These are phyloP conservation scores for Penicillium occitanis DNA, from an alignment of 2,329 filamentous ascomycete genomes.

Conservation along the genomic window DNA sequence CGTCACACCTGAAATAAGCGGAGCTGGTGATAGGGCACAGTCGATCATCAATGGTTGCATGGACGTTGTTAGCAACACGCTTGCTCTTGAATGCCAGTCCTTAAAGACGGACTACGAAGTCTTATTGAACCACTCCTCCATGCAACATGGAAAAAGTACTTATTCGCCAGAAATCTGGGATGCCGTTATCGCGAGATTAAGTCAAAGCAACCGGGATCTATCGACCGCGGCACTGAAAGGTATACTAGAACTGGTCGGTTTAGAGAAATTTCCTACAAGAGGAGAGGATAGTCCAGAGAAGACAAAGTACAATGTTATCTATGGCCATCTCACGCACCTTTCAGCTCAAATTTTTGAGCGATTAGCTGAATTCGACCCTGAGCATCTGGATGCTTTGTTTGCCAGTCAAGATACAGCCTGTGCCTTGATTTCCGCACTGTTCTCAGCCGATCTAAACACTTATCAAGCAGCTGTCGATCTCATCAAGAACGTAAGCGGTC, in stretches of 20 bases:
- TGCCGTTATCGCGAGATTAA: conserved; percentile 66
- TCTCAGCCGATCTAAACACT: conserved; percentile 76
- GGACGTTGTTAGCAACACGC: conserved; percentile 64
- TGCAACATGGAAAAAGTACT: conserved; percentile 67
- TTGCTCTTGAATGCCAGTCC: conserved; percentile 70
- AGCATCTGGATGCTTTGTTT: conserved; percentile 69
- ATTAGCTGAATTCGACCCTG: conserved; percentile 70
- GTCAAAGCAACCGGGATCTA: conserved; percentile 67
- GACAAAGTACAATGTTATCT: conserved; percentile 73
- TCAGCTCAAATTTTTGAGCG: conserved; percentile 75
- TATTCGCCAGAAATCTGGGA: conserved; percentile 79
- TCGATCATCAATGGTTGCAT: conserved; percentile 59
- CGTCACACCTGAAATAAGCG: conserved; percentile 50
- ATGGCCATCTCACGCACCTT: conserved; percentile 60
- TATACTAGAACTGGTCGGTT: conserved; percentile 66
- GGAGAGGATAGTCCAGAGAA: conserved; percentile 52
- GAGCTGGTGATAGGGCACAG: conserved; percentile 10
- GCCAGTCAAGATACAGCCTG: conserved; percentile 66
- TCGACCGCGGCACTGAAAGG: conserved; percentile 72
- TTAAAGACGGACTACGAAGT: conserved; percentile 67
- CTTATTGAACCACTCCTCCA: conserved; percentile 59
- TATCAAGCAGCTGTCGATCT: conserved; percentile 79
- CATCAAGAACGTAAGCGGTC: conserved; percentile 75
- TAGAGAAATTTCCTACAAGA: conserved; percentile 69
- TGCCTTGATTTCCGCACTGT: conserved; percentile 73